Evolutionary conservation across 495 filamentous ascomycete species (phyloP), one percentile per base, ranked within the genome.

Genomic region (Hypoxylon crocopeplum): DNA sequence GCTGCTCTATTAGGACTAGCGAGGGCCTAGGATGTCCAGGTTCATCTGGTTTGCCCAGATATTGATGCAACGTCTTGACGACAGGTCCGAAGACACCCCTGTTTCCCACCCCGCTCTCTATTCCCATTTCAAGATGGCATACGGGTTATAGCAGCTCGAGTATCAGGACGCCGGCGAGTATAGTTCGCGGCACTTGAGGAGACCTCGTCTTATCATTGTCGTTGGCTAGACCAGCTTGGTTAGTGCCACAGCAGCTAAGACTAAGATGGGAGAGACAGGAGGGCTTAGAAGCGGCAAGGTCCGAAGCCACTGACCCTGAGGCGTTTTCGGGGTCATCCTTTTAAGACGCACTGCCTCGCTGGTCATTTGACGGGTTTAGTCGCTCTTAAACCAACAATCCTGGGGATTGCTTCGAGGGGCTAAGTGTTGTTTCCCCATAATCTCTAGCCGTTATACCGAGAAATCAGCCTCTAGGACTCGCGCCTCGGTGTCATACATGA

Each of bases 241-340:
- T 46, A 64, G 54, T 54, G 32, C 20, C 37, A 45, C 53, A 46
- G 33, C 41, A 64, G 36, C 27, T 47, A 17, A 44, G 22, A 36
- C 15, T 8, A 15, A 12, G n/a, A 41, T n/a, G 36, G 21, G 21
- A 33, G 20, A 48, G 38, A 13, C 19, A 29, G 20, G 46, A 29
- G 30, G 33, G 24, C 20, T 40, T 41, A 40, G 38, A 5, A 32
- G 47, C 61, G 61, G 61, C 37, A 54, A 59, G 39, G 61, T 64
- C 61, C 61, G 61, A 64, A 64, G 60, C 54, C 54, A 59, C 61
- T 50, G 40, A 59, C 22, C 42, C 51, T 41, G 37, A 54, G 29
- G 54, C 32, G 48, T 15, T 38, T 33, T 46, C 24, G 24, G 33
- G 34, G 45, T 46, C 55, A 64, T 64, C 42, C 42, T 58, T 45